Evolutionary conservation across 257 asterid species (phyloP).

Genomic region (Datura wrightii): DNA sequence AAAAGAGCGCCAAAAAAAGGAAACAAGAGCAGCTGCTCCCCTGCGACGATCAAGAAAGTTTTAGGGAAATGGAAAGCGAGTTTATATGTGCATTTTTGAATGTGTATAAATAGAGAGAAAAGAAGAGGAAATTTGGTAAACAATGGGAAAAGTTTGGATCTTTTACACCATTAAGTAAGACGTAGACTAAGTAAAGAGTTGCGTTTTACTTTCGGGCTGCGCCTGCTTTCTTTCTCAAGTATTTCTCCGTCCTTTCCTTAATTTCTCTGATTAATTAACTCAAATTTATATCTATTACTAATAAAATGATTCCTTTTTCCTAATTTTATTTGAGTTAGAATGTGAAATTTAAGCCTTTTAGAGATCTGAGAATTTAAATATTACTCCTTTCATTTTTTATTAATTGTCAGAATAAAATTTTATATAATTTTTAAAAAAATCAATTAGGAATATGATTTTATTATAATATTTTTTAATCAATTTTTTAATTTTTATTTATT

Average conservation of each 20-base stretch:
- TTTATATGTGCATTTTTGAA: neutral
- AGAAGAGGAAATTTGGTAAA: neutral
- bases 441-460: no score
- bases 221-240: neutral
- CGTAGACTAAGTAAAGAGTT: neutral
- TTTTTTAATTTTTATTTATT: no score
- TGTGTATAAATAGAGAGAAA: neutral
- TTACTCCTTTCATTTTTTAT: neutral
- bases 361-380: slow-evolving; percentile 21
- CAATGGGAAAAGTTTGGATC: slow-evolving; percentile 23
- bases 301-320: neutral
- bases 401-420: no score
- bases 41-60: neutral
- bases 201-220: slow-evolving; percentile 2
- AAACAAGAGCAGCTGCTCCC: slow-evolving; percentile 6
- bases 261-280: neutral
- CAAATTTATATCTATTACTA: neutral
- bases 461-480: no score
- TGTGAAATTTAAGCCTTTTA: neutral
- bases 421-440: no score
- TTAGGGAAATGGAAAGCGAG: neutral
- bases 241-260: no score
- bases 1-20: slow-evolving; percentile 11
- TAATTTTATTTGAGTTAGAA: neutral
- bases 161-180: neutral